Percentiles rank a stretch among this genome's conserved stretches.
These are phyloP conservation scores for Oenanthe javanica DNA, from an alignment of 140 eudicot genomes.

Conservation along the genomic window DNA sequence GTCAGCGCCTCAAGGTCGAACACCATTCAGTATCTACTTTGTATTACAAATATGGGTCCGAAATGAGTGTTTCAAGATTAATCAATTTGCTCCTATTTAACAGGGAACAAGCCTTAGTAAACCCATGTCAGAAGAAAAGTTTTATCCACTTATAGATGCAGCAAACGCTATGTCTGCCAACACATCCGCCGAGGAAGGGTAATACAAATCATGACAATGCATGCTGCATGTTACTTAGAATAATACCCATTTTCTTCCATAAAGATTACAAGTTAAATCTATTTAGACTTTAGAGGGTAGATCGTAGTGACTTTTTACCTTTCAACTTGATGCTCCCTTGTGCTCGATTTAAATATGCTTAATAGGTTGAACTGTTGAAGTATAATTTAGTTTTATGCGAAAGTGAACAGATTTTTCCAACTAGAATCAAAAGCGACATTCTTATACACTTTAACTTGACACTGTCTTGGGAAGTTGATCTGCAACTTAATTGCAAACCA, in stretches of 20 bases:
- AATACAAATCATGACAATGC: constrained; percentile 5
- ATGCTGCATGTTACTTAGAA: background rate
- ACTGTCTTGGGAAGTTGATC: background rate
- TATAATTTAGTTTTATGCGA: background rate
- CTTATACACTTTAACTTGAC: too few relatives aligned
- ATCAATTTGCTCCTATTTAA: background rate
- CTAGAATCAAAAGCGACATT: background rate
- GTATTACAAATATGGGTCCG: background rate
- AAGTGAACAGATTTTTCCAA: background rate
- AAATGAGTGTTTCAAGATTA: background rate
- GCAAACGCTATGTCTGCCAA: constrained; percentile 20
- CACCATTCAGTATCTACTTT: background rate
- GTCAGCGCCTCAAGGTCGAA: constrained; percentile 21
- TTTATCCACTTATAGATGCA: constrained; percentile 22
- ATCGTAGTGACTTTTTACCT: background rate
- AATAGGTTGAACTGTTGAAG: background rate
- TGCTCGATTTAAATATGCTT: background rate
- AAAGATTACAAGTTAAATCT: background rate
- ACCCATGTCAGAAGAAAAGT: constrained; percentile 8
- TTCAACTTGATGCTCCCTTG: background rate
- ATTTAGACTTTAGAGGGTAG: background rate
- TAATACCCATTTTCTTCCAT: too few relatives aligned
- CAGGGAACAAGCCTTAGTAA: constrained; percentile 30
- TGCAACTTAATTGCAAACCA: background rate
- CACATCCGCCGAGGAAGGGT: constrained; percentile 24